Conservation (phyloP, 2,329 filamentous ascomycete genomes). For the Leptoxyphium fumago region DNA sequence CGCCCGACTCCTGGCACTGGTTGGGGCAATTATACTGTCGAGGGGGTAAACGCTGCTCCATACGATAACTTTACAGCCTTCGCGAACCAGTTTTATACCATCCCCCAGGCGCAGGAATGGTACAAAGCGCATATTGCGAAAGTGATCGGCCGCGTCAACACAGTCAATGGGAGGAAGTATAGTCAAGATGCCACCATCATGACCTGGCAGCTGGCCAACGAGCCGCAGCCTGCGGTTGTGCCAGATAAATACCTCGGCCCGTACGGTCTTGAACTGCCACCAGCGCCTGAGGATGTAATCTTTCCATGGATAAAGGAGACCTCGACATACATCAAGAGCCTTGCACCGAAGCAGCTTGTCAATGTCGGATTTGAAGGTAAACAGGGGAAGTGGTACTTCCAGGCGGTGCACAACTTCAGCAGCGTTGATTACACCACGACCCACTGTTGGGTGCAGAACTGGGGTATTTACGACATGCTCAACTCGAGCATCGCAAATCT, state of each 20-base stretch:
- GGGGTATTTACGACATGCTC: conserved; percentile 26
- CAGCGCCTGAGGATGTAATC: conserved; percentile 20
- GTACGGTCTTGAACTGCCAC: conserved; percentile 15
- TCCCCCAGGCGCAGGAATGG: conserved; percentile 19
- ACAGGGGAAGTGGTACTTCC: conserved; percentile 26
- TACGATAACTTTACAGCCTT: conserved; percentile 16
- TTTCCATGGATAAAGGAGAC: conserved; percentile 24
- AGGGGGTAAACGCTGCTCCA: conserved; percentile 19
- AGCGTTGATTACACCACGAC: conserved; percentile 26
- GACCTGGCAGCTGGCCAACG: conserved; percentile 28
- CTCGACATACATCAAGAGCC: conserved; percentile 22
- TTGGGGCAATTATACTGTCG: conserved; percentile 25
- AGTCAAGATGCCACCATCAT: conserved; percentile 25
- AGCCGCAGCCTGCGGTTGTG: conserved; percentile 20
- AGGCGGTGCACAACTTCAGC: conserved; percentile 22
- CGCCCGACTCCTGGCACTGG: conserved; percentile 18
- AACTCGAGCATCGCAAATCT: conserved; percentile 19
- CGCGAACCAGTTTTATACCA: conserved; percentile 24
- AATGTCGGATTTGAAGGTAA: conserved; percentile 25
- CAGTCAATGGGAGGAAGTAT: conserved; percentile 22
- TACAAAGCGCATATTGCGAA: conserved; percentile 25
- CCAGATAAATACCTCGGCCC: conserved; percentile 15
- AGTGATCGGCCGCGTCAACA: conserved; percentile 23
- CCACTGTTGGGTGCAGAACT: conserved; percentile 27
- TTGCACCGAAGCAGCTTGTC: conserved; percentile 24